Conservation (phyloP, 768 basidiomycete genomes). For the Boletus reticulatus region DNA sequence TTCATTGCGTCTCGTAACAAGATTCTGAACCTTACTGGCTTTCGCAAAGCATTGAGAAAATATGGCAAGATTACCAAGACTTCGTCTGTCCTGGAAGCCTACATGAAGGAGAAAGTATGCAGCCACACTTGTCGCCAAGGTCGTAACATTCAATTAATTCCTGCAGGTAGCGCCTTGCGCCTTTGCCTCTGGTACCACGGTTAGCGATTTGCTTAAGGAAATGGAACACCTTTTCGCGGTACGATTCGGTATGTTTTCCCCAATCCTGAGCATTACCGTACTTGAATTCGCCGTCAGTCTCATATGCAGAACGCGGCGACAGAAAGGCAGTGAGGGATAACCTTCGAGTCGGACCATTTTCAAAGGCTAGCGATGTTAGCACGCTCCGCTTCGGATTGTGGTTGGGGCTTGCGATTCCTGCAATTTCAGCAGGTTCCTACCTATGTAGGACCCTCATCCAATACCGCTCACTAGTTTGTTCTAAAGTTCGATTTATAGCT, state of each 20-base stretch:
- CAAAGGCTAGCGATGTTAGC: conserved; percentile 65
- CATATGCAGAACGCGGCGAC: conserved; percentile 57
- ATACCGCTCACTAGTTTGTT: neutral
- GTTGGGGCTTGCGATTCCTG: conserved; percentile 72
- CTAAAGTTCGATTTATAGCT: conserved; percentile 37
- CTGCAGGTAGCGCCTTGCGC: conserved; percentile 61
- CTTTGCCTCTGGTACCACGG: conserved; percentile 61
- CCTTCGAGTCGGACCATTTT: conserved; percentile 51
- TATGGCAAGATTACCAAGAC: conserved; percentile 77
- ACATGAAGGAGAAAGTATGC: conserved; percentile 74
- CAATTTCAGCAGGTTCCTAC: conserved; percentile 61
- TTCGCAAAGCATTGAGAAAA: conserved; percentile 83
- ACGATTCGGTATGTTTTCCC: conserved; percentile 63
- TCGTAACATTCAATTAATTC: neutral
- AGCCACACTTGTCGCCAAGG: neutral
- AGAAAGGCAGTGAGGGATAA: conserved; percentile 69
- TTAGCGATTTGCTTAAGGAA: conserved; percentile 68
- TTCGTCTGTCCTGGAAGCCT: conserved; percentile 60
- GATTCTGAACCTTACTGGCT: conserved; percentile 88
- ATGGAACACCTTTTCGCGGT: conserved; percentile 76
- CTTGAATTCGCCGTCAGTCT: neutral
- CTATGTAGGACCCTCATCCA: conserved; percentile 38
- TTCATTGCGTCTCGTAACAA: conserved; percentile 24
- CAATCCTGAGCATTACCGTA: too few species aligned
- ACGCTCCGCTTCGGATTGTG: conserved; percentile 72